Conservation (phyloP, 2,329 filamentous ascomycete genomes). For the Penicillium griseofulvum region DNA sequence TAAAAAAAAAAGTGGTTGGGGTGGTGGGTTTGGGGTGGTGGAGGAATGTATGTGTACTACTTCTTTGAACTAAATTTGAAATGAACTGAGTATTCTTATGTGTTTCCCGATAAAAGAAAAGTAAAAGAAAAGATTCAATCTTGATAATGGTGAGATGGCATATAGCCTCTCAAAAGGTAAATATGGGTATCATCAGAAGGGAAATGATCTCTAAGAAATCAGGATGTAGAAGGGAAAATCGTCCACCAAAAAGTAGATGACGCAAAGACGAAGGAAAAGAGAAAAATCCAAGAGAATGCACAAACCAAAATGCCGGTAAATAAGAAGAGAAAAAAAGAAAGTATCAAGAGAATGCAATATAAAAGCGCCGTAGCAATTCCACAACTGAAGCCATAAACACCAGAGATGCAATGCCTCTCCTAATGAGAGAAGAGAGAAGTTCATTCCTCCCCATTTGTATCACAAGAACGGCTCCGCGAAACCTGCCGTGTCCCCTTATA, state of each 20-base stretch:
- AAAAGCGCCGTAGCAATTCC: background rate
- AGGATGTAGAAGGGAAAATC: conserved; percentile 4
- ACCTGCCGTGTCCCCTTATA: conserved; percentile 23
- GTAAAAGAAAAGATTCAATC: conserved; percentile 1
- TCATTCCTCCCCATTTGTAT: conserved; percentile 28
- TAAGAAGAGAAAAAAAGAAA: background rate
- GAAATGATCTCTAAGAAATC: conserved; percentile 8
- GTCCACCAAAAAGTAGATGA: conserved; percentile 4
- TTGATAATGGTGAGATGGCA: conserved; percentile 9
- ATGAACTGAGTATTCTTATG: background rate
- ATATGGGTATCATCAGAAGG: conserved; percentile 34
- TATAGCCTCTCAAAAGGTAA: conserved; percentile 13
- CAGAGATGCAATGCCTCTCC: background rate
- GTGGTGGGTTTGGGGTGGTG: too few species aligned
- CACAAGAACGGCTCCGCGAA: conserved; percentile 35
- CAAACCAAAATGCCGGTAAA: conserved; percentile 3
- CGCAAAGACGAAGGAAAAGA: conserved; percentile 9
- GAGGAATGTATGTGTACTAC: background rate
- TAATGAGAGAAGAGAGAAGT: background rate
- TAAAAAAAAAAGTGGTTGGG: too few species aligned
- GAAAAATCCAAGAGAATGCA: conserved; percentile 5
- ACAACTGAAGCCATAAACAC: background rate
- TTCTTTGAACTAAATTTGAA: background rate
- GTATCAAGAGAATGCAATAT: background rate
- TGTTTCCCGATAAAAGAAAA: background rate